Percentiles rank a stretch among this genome's conserved stretches.
These are phyloP conservation scores for Skeletonema grethae DNA, from an alignment of 108 stramenopile species.

Conservation along the genomic window DNA sequence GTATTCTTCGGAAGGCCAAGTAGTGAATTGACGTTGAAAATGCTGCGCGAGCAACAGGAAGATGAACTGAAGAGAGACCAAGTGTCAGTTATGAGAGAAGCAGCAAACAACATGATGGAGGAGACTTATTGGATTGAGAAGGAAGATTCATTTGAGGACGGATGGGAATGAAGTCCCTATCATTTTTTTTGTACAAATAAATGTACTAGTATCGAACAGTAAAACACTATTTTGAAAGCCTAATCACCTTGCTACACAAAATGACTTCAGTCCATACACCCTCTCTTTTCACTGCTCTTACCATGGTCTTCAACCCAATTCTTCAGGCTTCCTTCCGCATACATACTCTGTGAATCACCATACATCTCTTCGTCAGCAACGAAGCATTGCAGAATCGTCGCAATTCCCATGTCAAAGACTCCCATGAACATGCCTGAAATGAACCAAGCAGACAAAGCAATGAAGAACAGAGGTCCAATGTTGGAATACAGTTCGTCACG, in stretches of 20 bases:
- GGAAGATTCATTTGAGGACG: constrained; percentile 21
- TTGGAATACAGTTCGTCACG: constrained; percentile 45
- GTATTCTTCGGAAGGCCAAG: constrained; percentile 82
- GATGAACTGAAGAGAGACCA: constrained; percentile 28
- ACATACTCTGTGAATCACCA: constrained; percentile 52
- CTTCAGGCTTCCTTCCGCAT: constrained; percentile 56
- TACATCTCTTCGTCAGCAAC: constrained; percentile 93
- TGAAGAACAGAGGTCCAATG: constrained; percentile 71
- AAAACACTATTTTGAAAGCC: background rate
- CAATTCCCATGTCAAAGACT: constrained; percentile 78
- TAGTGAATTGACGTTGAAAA: constrained; percentile 62
- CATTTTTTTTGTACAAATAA: background rate
- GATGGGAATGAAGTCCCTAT: constrained; percentile 10
- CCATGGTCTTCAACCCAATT: background rate
- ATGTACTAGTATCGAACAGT: background rate
- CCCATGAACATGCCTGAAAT: constrained; percentile 60
- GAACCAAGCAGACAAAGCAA: constrained; percentile 68
- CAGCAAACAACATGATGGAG: constrained; percentile 19
- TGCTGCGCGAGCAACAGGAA: constrained; percentile 46
- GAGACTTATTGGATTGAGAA: constrained; percentile 34
- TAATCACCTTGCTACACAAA: background rate
- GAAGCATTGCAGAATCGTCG: constrained; percentile 87
- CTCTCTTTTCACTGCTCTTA: background rate
- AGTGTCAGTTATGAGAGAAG: constrained; percentile 20
- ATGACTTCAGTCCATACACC: background rate